Percentiles rank a stretch among this genome's conserved stretches.
Evolutionary conservation across 306 rosid genomes (phyloP).

Genomic region (Ochetophila trinervis): DNA sequence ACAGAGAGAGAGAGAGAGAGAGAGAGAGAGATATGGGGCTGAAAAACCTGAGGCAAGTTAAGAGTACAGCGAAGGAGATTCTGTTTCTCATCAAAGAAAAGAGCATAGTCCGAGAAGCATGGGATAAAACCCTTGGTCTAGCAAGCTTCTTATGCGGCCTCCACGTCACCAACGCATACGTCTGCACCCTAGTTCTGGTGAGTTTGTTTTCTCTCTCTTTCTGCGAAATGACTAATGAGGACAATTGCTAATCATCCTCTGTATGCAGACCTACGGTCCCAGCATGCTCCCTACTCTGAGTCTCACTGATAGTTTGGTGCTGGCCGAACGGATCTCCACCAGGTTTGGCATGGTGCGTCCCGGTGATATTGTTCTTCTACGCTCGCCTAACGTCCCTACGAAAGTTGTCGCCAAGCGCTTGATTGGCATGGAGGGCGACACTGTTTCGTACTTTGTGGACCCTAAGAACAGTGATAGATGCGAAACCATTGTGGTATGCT

Average conservation of each 20-base stretch:
- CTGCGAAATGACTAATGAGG: neutral
- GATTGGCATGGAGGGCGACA: slow-evolving; percentile 73
- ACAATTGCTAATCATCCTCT: slow-evolving; percentile 11
- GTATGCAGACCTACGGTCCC: slow-evolving; percentile 63
- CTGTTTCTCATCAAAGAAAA: neutral
- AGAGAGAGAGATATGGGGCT: slow-evolving; percentile 3
- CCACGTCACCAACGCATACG: slow-evolving; percentile 41
- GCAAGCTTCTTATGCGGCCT: slow-evolving; percentile 41
- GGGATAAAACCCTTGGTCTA: slow-evolving; percentile 8
- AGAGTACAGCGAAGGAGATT: slow-evolving; percentile 1
- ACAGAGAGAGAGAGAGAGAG: neutral
- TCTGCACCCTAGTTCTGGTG: slow-evolving; percentile 33
- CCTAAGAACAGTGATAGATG: slow-evolving; percentile 41
- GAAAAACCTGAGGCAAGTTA: neutral
- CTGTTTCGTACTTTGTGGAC: slow-evolving; percentile 45
- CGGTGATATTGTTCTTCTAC: slow-evolving; percentile 59
- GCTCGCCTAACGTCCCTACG: slow-evolving; percentile 49
- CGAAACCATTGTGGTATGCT: slow-evolving; percentile 60
- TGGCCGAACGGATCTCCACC: slow-evolving; percentile 53
- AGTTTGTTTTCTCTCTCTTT: slow-evolving; percentile 7
- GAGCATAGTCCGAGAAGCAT: slow-evolving; percentile 31
- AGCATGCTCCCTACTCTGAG: slow-evolving; percentile 79
- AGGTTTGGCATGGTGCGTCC: slow-evolving; percentile 41
- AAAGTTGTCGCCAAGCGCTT: slow-evolving; percentile 47
- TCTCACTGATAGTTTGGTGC: slow-evolving; percentile 12